Percentiles rank a stretch among this genome's conserved stretches.
phyloP scores from a whole-genome alignment of 2,329 filamentous ascomycete genomes.

The Juglanconis sp. region DNA sequence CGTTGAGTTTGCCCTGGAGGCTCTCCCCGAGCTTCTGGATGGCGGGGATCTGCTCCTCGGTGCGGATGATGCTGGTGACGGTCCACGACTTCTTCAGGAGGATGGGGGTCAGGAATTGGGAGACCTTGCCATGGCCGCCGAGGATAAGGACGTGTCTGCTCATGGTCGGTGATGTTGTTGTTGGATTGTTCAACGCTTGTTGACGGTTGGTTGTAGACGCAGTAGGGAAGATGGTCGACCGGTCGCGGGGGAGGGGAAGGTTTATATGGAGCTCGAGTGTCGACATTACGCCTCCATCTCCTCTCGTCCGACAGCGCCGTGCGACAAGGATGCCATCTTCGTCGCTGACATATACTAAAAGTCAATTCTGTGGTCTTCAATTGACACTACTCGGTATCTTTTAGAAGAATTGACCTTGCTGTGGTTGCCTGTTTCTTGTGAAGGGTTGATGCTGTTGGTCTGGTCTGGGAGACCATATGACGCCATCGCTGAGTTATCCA shows the following conservation, averaged over 20 bases:
- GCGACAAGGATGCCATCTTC: slow-evolving; percentile 11
- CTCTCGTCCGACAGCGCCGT: not conserved
- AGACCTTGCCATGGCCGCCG: slow-evolving; percentile 78
- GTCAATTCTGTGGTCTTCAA: slow-evolving; percentile 1
- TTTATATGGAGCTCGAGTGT: not conserved
- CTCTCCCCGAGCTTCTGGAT: slow-evolving; percentile 57
- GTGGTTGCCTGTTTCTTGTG: not conserved
- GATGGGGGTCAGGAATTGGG: slow-evolving; percentile 71
- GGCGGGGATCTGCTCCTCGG: slow-evolving; percentile 61
- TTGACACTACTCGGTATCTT: slow-evolving; percentile 5
- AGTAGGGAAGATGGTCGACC: not conserved
- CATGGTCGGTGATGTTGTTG: slow-evolving; percentile 16
- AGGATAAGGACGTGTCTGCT: slow-evolving; percentile 64
- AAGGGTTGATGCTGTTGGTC: no score
- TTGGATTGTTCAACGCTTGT: not conserved
- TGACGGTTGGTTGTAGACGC: not conserved
- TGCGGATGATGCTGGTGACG: slow-evolving; percentile 75
- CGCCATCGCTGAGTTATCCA: not conserved
- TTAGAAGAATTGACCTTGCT: not conserved
- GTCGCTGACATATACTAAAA: slow-evolving; percentile 4
- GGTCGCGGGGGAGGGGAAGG: slow-evolving; percentile 1
- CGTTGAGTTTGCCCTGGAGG: slow-evolving; percentile 61
- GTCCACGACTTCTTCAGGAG: slow-evolving; percentile 72
- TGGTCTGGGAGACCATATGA: not conserved
- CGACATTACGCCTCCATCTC: no score